Evolutionary conservation across 2,329 filamentous ascomycete genomes (phyloP).

Genomic region (Nemania diffusa): DNA sequence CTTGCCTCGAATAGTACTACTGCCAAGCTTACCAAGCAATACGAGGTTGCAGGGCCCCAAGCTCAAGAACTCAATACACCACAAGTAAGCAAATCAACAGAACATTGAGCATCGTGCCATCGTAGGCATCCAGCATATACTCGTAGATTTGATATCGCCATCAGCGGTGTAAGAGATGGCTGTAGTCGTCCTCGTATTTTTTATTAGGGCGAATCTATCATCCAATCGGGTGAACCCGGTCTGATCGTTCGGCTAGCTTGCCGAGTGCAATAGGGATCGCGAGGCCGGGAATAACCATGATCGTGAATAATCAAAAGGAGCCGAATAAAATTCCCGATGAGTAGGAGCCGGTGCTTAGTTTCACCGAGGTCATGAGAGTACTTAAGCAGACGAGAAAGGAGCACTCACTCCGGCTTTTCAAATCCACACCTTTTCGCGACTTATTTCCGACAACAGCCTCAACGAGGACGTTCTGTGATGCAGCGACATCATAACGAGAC

Average conservation of each 20-base stretch:
- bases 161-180: background rate
- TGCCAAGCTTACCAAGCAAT: conserved; percentile 23
- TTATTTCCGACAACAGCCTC: background rate
- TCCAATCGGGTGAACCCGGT: background rate
- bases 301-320: background rate
- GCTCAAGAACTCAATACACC: background rate
- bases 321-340: background rate
- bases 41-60: conserved; percentile 11
- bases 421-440: background rate
- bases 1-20: conserved; percentile 4
- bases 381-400: conserved; percentile 2
- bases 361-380: conserved; percentile 1
- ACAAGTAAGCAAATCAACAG: background rate
- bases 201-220: no score
- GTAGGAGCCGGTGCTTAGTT: conserved; percentile 2
- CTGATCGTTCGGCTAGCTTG: background rate
- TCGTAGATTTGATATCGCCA: background rate
- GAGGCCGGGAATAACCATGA: conserved; percentile 14
- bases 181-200: background rate
- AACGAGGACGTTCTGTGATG: background rate
- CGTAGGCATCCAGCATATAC: background rate
- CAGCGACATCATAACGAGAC: background rate
- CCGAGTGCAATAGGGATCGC: background rate
- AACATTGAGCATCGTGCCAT: background rate
- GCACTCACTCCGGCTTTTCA: background rate